phyloP scores from a whole-genome alignment of 2,329 filamentous ascomycete genomes.

The Neopestalotiopsis clavispora region DNA sequence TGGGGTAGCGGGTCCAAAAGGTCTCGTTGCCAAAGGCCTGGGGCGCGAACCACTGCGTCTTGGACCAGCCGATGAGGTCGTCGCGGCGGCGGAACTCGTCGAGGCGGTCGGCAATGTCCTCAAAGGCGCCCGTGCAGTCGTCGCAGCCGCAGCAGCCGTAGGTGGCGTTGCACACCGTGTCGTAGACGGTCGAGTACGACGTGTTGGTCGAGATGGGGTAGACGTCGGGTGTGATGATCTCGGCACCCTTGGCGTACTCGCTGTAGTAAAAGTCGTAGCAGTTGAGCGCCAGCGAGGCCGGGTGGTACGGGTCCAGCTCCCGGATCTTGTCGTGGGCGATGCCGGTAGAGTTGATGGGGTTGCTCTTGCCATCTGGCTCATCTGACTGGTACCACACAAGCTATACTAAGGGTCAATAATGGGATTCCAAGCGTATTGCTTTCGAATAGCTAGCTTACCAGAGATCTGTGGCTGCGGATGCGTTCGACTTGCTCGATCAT shows the following conservation, averaged over 20 bases:
- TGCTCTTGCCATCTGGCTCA: conserved; percentile 52
- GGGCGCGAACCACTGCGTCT: conserved; percentile 53
- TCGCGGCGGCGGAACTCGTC: conserved; percentile 47
- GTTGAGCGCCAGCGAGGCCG: conserved; percentile 55
- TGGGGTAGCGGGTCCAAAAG: conserved; percentile 53
- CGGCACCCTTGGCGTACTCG: conserved; percentile 53
- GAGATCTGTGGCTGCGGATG: conserved; percentile 36
- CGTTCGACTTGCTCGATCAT: conserved; percentile 37
- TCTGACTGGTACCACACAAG: conserved; percentile 55
- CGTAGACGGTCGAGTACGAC: conserved; percentile 47
- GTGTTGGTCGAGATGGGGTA: conserved; percentile 55
- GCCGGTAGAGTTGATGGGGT: conserved; percentile 49
- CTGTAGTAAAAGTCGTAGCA: conserved; percentile 57
- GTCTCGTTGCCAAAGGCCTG: conserved; percentile 53
- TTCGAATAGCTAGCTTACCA: conserved; percentile 24
- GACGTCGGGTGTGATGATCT: conserved; percentile 55
- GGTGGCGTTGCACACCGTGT: conserved; percentile 52
- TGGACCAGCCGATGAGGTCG: conserved; percentile 41
- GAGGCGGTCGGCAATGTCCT: conserved; percentile 48
- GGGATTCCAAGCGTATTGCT: too few relatives aligned
- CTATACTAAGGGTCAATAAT: background rate
- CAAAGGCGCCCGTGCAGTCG: conserved; percentile 48
- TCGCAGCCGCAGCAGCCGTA: conserved; percentile 60
- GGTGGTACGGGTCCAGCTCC: conserved; percentile 55
- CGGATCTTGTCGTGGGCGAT: conserved; percentile 48